Percentiles rank a stretch among this genome's conserved stretches.
phyloP scores from a whole-genome alignment of 805 yeast genomes.

The Jamesozyma lodderae region DNA sequence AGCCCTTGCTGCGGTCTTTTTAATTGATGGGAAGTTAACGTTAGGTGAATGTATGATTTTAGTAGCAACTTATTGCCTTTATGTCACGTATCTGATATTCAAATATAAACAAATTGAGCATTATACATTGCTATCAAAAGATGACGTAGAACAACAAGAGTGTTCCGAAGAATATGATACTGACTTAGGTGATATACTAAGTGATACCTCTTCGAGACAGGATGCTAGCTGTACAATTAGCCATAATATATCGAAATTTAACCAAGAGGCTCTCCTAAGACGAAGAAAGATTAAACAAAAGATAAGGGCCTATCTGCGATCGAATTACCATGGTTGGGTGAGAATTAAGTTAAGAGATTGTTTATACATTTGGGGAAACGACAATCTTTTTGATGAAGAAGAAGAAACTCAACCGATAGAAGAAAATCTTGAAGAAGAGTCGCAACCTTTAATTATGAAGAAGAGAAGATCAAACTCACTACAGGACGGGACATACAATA shows the following conservation, averaged over 20 bases:
- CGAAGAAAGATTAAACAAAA: slow-evolving; percentile 12
- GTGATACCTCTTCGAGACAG: not conserved
- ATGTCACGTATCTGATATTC: slow-evolving; percentile 1
- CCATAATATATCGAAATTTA: slow-evolving; percentile 12
- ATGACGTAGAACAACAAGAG: not conserved
- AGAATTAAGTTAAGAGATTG: slow-evolving; percentile 21
- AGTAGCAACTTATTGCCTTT: slow-evolving; percentile 1
- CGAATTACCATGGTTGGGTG: slow-evolving; percentile 22
- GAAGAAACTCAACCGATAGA: not conserved
- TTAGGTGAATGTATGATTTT: slow-evolving; percentile 43
- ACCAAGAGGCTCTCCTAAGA: slow-evolving; percentile 12
- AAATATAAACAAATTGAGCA: not conserved
- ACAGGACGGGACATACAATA: too few species aligned
- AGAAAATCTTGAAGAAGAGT: not conserved
- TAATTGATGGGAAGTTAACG: slow-evolving; percentile 47
- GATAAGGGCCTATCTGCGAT: slow-evolving; percentile 19
- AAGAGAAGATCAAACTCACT: not conserved
- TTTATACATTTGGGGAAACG: slow-evolving; percentile 25
- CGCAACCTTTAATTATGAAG: too few species aligned
- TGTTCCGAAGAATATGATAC: not conserved
- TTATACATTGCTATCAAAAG: too few species aligned
- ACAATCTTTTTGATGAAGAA: slow-evolving; percentile 6
- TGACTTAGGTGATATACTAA: not conserved
- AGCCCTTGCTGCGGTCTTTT: slow-evolving; percentile 38
- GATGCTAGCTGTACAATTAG: not conserved